Evolutionary conservation across 345 rosid species (phyloP), one percentile per base, ranked within the genome.

Genomic region (Trapa incisa): DNA sequence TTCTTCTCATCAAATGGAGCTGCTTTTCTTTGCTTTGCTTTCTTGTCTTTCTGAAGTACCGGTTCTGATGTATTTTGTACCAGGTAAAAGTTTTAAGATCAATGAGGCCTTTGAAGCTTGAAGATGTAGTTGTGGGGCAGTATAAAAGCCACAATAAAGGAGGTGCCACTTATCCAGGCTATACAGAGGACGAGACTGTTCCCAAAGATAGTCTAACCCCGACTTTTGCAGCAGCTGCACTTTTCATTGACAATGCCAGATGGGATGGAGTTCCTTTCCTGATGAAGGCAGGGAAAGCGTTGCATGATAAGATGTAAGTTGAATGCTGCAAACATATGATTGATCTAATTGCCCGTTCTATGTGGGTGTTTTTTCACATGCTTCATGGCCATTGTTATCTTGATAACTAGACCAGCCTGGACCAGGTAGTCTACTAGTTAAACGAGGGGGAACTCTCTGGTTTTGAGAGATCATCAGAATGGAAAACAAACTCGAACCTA

Each of bases 251-350:
- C 71, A 94, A 94, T 57, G 96, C 99, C 4, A 87, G 99, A 85
- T 94, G 99, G 99, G 97, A 89, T 48, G 99, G 99, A 2, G 99
- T 94, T 53, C 99, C 99, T 52, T 94, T 94, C 76, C 81, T 94
- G 45, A 87, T 94, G 97, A 91, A 89, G 87, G 97, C 97, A 22
- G 99, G 99, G 37, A 94, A 94, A 77, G 99, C 97, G 65, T 79
- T 94, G 65, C 95, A 94, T 67, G 85, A 80, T 66, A 87, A 81
- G 74, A 80, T 92, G 98, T 90, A 72, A 22, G 54, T 17, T 32
- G 6, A 71, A 65, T 47, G 13, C 61, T 52, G 22, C n/a, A 52
- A 5, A 15, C n/a, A 52, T 52, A 22, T 52, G 13, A 15, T 52
- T 14, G 3, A 52, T 52, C 32, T 2, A 7, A 52, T 52, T 52